These are phyloP conservation scores for Erigeron philadelphicus DNA, from an alignment of 140 eudicot genomes.

Conservation along the genomic window DNA sequence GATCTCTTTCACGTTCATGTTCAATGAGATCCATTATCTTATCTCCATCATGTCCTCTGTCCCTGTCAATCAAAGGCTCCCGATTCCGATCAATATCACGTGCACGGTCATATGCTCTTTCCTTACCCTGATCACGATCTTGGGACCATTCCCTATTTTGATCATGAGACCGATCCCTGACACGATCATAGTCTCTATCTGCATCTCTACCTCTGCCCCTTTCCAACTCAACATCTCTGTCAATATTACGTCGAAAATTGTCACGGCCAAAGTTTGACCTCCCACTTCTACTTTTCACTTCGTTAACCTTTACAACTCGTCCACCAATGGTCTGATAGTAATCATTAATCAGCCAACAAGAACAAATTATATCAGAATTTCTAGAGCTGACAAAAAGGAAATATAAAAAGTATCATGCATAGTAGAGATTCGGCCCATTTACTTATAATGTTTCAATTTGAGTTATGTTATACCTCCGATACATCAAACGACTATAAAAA, in stretches of 20 bases:
- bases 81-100: conserved; percentile 50
- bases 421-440: neutral
- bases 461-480: neutral
- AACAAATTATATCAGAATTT: neutral
- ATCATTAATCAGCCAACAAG: conserved; percentile 22
- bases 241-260: conserved; percentile 43
- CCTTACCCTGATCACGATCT: conserved; percentile 55
- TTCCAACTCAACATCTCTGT: conserved; percentile 42
- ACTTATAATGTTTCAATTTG: neutral
- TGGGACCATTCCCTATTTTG: conserved; percentile 52
- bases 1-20: conserved; percentile 42
- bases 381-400: neutral
- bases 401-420: neutral
- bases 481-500: neutral
- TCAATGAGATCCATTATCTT: conserved; percentile 36
- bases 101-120: conserved; percentile 42
- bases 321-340: conserved; percentile 61
- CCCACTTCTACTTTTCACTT: conserved; percentile 62
- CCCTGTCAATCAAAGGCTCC: conserved; percentile 47
- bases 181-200: conserved; percentile 38
- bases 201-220: conserved; percentile 51
- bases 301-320: conserved; percentile 68
- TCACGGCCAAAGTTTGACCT: conserved; percentile 62
- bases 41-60: conserved; percentile 40
- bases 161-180: conserved; percentile 46